A percentile compares a stretch with the other conserved stretches of the same genome.
Evolutionary conservation across 1,284 basidiomycete genomes (phyloP).

Genomic region (Rhodotorula sp.): DNA sequence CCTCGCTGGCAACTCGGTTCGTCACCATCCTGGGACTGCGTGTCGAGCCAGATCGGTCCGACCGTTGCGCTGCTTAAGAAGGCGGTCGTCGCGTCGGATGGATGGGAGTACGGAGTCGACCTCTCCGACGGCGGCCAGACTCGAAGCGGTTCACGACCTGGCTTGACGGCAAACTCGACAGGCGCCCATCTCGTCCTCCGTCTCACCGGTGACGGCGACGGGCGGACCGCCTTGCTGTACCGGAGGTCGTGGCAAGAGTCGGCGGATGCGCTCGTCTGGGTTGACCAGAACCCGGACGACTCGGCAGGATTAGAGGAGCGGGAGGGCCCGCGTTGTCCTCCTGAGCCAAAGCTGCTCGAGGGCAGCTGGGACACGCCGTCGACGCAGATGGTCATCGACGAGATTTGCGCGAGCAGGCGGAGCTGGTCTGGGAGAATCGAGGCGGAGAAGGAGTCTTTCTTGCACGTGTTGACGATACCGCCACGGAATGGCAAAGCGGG

Average conservation of each 20-base stretch:
- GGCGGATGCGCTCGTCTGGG: slow-evolving; percentile 5
- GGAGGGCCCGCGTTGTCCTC: neutral
- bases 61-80: neutral
- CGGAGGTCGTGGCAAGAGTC: neutral
- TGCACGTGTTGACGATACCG: neutral
- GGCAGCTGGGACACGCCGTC: neutral
- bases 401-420: neutral
- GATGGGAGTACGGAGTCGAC: neutral
- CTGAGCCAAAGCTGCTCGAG: neutral
- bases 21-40: neutral
- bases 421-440: neutral
- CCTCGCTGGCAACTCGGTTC: slow-evolving; percentile 5
- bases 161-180: neutral
- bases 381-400: slow-evolving; percentile 7
- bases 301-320: neutral
- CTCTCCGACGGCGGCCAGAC: neutral
- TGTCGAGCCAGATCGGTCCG: slow-evolving; percentile 1
- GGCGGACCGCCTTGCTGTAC: slow-evolving; percentile 4
- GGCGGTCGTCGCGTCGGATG: neutral
- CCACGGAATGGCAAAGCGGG: neutral
- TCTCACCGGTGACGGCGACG: neutral
- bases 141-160: neutral
- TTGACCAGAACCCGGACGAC: slow-evolving; percentile 1
- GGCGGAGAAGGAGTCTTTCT: neutral
- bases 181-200: neutral